phyloP scores from a whole-genome alignment of 768 basidiomycete species.

The Sporobolomyces roseus region DNA sequence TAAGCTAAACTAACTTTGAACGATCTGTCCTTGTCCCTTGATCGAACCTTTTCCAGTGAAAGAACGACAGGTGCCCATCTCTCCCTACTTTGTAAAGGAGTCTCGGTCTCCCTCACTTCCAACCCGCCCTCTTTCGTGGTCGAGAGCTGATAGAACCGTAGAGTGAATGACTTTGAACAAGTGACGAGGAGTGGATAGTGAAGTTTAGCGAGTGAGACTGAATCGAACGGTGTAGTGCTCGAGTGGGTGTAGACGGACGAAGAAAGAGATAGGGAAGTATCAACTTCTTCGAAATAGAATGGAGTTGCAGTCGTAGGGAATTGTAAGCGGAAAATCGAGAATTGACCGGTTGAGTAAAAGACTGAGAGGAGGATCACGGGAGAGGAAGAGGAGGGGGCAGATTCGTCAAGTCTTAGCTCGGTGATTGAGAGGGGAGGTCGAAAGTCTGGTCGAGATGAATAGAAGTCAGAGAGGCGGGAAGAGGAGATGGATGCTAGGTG shows the following conservation, averaged over 20 bases:
- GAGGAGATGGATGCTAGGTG: conserved; percentile 22
- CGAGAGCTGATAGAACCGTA: conserved; percentile 25
- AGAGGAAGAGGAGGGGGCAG: neutral
- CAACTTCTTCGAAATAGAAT: conserved; percentile 15
- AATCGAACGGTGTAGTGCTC: conserved; percentile 5
- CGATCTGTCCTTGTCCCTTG: neutral
- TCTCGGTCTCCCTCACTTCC: conserved; percentile 12
- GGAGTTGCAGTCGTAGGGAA: conserved; percentile 1
- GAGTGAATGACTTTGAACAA: conserved; percentile 16
- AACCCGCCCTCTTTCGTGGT: neutral
- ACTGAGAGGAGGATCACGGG: neutral
- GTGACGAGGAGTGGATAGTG: conserved; percentile 28
- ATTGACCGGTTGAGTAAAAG: conserved; percentile 37
- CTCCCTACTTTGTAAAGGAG: conserved; percentile 21
- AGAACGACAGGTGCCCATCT: conserved; percentile 35
- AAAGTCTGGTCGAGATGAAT: conserved; percentile 15
- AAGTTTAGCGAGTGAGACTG: conserved; percentile 12
- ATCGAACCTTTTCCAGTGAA: neutral
- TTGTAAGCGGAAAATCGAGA: conserved; percentile 34
- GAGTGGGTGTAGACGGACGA: neutral
- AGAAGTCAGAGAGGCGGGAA: conserved; percentile 3
- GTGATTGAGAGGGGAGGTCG: conserved; percentile 12
- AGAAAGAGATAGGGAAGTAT: conserved; percentile 16
- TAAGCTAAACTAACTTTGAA: conserved; percentile 31
- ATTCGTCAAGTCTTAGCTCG: conserved; percentile 32